phyloP scores from a whole-genome alignment of 148 eudicot genomes.

The Nepenthes gracilis region DNA sequence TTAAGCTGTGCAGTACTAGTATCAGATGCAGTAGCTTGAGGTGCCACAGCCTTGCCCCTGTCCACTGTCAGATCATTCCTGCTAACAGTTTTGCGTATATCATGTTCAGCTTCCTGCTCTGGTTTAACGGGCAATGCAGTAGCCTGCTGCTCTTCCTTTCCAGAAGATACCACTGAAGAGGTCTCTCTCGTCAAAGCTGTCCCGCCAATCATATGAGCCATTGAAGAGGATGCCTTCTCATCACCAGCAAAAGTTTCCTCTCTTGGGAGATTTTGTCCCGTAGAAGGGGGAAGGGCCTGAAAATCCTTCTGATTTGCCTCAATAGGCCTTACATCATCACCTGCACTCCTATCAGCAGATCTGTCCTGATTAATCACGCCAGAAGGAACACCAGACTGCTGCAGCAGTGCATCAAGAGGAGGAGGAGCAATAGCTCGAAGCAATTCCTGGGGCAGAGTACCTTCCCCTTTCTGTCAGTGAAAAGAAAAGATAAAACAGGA shows the following conservation, averaged over 20 bases:
- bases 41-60: constrained; percentile 62
- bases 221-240: constrained; percentile 29
- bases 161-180: constrained; percentile 30
- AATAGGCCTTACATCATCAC: constrained; percentile 32
- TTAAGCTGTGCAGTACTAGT: constrained; percentile 49
- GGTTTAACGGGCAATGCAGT: constrained; percentile 32
- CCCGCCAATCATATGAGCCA: constrained; percentile 23
- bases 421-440: constrained; percentile 82
- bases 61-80: constrained; percentile 39
- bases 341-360: constrained; percentile 34
- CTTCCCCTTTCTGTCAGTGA: constrained; percentile 76
- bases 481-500: constrained; percentile 2
- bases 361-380: constrained; percentile 38
- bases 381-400: constrained; percentile 38
- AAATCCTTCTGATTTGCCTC: constrained; percentile 48
- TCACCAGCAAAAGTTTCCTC: constrained; percentile 46
- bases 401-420: constrained; percentile 59
- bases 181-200: constrained; percentile 36
- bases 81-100: constrained; percentile 27
- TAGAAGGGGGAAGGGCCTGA: constrained; percentile 24
- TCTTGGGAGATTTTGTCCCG: constrained; percentile 22
- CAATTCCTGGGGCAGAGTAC: constrained; percentile 78
- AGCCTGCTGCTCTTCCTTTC: constrained; percentile 45
- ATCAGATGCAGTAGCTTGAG: constrained; percentile 36
- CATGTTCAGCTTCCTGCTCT: constrained; percentile 51